phyloP scores from a whole-genome alignment of 2,329 filamentous ascomycete genomes.

The Cladosporium austrohemisphaericum region DNA sequence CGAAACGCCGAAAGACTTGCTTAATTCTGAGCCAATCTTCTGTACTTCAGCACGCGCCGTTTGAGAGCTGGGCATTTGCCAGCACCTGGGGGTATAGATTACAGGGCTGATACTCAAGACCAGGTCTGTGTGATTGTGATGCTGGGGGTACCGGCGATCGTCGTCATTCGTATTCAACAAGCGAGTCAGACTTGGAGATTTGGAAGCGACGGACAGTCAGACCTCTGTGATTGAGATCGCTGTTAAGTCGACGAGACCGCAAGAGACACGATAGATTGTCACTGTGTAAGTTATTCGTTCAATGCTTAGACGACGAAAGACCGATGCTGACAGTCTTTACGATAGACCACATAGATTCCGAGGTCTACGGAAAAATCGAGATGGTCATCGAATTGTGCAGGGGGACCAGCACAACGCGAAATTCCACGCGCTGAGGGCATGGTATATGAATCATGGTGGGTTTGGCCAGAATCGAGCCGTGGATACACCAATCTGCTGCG shows the following conservation, averaged over 20 bases:
- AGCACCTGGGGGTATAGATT: background rate
- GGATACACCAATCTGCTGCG: background rate
- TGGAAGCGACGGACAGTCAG: background rate
- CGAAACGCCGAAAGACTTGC: conserved; percentile 8
- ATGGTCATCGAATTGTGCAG: too few relatives aligned
- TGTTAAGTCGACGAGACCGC: too few relatives aligned
- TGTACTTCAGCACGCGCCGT: conserved; percentile 7
- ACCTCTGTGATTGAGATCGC: conserved; percentile 1
- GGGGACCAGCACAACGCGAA: background rate
- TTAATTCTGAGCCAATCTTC: conserved; percentile 11
- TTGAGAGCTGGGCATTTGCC: too few relatives aligned
- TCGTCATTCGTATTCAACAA: background rate
- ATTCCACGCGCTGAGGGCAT: background rate
- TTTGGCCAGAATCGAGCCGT: conserved; percentile 8
- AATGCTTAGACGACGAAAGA: too few relatives aligned
- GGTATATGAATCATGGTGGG: background rate
- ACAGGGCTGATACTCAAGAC: conserved; percentile 3
- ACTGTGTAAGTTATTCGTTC: too few relatives aligned
- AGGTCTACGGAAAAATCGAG: too few relatives aligned
- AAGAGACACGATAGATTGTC: too few relatives aligned
- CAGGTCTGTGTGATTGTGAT: background rate
- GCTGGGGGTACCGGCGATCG: background rate
- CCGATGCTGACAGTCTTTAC: too few relatives aligned
- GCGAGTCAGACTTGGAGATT: conserved; percentile 7
- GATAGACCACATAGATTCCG: too few relatives aligned